Base-by-base conservation (phyloP, 2,329 filamentous ascomycete genomes). In the Pochonia chlamydosporia region DNA sequence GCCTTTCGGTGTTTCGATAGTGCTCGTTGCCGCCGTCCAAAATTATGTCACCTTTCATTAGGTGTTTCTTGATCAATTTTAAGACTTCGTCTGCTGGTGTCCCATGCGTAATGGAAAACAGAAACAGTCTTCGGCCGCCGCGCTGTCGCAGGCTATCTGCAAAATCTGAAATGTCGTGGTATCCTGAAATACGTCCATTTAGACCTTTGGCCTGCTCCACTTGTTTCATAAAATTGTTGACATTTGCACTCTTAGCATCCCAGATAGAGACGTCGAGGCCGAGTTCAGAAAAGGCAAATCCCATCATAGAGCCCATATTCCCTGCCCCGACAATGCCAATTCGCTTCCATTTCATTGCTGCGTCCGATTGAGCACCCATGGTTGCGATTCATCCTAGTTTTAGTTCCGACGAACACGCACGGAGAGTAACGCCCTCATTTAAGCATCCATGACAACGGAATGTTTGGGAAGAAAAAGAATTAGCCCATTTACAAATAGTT, bases 21-120 rank as follows among this genome's bases (percentile, higher is more conserved):
- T 84, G 72, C 62, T 88, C 83, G 56, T 87, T 88, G 1, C 79
- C 80, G 9, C 79, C 81, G 57, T 87, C 84, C 26, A 88, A 71
- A 46, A 88, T 79, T 44, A 87, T 79, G 58, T 88, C 84, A 13
- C 78, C 79, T 39, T 69, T 68, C 16, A 73, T 70, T 3, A 88
- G 65, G 50, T 78, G 81, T 48, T 3, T 11, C 14, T n/a, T 14
- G 30, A 33, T 10, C 2, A 14, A 14, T 11, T n/a, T n/a, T 6
- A 33, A n/a, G 30, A 16, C 30, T 5, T n/a, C 13, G 16, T 33
- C 30, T 5, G 30, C 6, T 14, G 30, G 30, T 11, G 14, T 5
- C 13, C 30, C 6, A n/a, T 33, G 30, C 30, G 30, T 33, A 5
- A 33, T 33, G 30, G 9, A 33, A 33, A 33, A 11, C 13, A 33